These are phyloP conservation scores for Xanthoconium separans DNA, from an alignment of 1,284 basidiomycete genomes.

Conservation along the genomic window DNA sequence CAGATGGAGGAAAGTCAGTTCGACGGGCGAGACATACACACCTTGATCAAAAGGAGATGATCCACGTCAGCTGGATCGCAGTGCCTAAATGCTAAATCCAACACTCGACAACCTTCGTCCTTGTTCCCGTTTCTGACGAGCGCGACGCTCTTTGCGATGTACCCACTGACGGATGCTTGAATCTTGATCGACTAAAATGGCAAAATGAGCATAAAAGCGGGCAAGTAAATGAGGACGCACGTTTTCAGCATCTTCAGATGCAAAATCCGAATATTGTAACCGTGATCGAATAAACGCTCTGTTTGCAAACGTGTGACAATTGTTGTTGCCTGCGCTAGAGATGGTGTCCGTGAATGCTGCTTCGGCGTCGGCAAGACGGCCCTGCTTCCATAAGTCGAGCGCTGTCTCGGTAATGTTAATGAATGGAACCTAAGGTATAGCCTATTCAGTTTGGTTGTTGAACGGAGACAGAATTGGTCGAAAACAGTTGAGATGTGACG, in stretches of 20 bases:
- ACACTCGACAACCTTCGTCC: neutral
- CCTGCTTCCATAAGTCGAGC: too few relatives aligned
- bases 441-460: too few relatives aligned
- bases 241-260: neutral
- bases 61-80: neutral
- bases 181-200: neutral
- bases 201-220: neutral
- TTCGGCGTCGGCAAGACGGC: neutral
- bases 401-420: too few relatives aligned
- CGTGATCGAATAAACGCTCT: neutral
- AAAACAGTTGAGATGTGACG: neutral
- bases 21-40: neutral
- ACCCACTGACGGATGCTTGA: neutral
- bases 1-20: too few relatives aligned
- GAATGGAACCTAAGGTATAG: too few relatives aligned
- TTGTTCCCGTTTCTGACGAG: neutral
- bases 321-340: neutral
- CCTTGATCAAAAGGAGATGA: neutral
- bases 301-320: neutral
- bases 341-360: neutral
- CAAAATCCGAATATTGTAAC: neutral
- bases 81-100: neutral
- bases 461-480: too few relatives aligned
- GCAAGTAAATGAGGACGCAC: neutral
- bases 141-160: neutral